Evolutionary conservation across 306 rosid species (phyloP).

Genomic region (Cajanus cajan): DNA sequence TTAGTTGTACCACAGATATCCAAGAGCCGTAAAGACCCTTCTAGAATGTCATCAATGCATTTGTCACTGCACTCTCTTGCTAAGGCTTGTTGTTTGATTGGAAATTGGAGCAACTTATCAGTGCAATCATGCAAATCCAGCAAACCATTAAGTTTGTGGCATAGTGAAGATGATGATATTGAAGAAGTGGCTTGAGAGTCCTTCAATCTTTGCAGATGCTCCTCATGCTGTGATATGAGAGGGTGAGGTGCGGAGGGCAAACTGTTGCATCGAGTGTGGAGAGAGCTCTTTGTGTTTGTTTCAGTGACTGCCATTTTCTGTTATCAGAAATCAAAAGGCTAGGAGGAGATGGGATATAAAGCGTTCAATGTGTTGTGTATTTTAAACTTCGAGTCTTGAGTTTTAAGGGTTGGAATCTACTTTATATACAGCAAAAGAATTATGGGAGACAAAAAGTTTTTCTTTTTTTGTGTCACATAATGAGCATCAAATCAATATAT

Average conservation of each 20-base stretch:
- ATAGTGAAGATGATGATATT: not conserved
- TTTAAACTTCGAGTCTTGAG: not conserved
- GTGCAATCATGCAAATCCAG: conserved; percentile 1
- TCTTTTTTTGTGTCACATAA: not conserved
- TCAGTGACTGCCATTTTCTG: conserved; percentile 24
- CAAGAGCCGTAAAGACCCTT: conserved; percentile 26
- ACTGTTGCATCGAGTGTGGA: conserved; percentile 30
- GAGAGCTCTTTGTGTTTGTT: not conserved
- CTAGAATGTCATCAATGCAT: not conserved
- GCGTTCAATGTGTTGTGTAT: not conserved
- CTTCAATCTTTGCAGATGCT: conserved; percentile 18
- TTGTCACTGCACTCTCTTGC: not conserved
- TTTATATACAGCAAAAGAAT: not conserved
- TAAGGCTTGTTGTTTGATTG: conserved; percentile 11
- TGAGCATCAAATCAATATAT: not conserved
- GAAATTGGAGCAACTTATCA: conserved; percentile 28
- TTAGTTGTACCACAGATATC: conserved; percentile 5
- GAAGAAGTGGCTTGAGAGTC: conserved; percentile 7
- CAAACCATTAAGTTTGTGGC: conserved; percentile 20
- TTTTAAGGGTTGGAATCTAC: not conserved
- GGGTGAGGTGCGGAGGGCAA: conserved; percentile 32
- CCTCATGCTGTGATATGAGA: not conserved
- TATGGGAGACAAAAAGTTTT: not conserved
- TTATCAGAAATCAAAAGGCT: not conserved
- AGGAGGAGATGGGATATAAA: not conserved